These are phyloP conservation scores for Amaranthus palmeri DNA, from an alignment of 148 eudicot genomes.

Conservation along the genomic window DNA sequence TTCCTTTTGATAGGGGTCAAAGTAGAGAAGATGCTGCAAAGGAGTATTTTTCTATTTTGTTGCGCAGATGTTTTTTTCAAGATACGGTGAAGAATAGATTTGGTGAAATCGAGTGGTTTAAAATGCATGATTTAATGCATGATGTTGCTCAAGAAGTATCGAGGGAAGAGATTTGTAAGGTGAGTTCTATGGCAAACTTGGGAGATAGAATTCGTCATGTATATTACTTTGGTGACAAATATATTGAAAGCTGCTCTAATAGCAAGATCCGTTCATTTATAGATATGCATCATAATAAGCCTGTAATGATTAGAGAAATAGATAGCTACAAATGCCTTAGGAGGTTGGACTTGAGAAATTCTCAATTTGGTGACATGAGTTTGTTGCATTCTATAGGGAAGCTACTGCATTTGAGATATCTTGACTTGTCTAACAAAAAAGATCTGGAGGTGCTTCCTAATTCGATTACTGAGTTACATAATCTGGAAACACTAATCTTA, in stretches of 20 bases:
- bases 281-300: neutral
- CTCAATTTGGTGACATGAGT: neutral
- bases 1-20: conserved; percentile 4
- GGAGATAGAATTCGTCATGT: conserved; percentile 9
- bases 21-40: neutral
- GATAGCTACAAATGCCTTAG: conserved; percentile 15
- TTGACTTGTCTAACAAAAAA: conserved; percentile 10
- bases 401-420: conserved; percentile 26
- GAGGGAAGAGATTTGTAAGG: conserved; percentile 6
- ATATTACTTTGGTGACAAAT: neutral
- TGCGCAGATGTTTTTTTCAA: conserved; percentile 28
- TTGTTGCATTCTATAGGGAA: conserved; percentile 18
- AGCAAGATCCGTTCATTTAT: too few species aligned
- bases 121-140: conserved; percentile 21
- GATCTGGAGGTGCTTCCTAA: neutral
- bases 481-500: conserved; percentile 21
- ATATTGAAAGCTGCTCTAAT: too few species aligned
- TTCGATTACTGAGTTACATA: conserved; percentile 23
- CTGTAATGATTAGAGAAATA: neutral
- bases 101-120: neutral
- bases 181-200: neutral
- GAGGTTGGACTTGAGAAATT: conserved; percentile 7
- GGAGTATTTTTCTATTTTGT: conserved; percentile 14
- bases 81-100: neutral
- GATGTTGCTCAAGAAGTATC: conserved; percentile 16